A percentile compares a stretch with the other conserved stretches of the same genome.
These are phyloP conservation scores for Pseudogymnoascus sp. DNA, from an alignment of 2,329 filamentous ascomycete genomes.

Conservation along the genomic window DNA sequence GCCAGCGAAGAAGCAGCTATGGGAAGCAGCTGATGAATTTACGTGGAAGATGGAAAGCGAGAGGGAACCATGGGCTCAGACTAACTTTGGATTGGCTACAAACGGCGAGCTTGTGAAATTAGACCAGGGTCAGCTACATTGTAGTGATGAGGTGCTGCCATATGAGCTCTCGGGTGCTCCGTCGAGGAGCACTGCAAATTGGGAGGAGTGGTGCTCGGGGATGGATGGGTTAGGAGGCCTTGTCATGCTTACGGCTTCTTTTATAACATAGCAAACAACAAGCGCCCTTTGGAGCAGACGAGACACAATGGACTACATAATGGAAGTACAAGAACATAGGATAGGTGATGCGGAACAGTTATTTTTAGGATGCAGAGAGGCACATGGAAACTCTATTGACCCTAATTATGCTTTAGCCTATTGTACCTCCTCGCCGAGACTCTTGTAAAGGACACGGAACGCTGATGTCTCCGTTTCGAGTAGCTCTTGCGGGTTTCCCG, in stretches of 20 bases:
- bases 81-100: slow-evolving; percentile 26
- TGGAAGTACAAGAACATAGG: neutral
- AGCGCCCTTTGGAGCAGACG: neutral
- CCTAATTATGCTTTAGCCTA: neutral
- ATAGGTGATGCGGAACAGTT: neutral
- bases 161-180: slow-evolving; percentile 15
- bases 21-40: slow-evolving; percentile 34
- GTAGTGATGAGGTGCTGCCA: slow-evolving; percentile 20
- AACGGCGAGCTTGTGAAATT: slow-evolving; percentile 31
- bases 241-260: slow-evolving; percentile 39
- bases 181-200: slow-evolving; percentile 25
- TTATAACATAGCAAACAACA: slow-evolving; percentile 15
- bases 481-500: slow-evolving; percentile 37
- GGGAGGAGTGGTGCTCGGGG: slow-evolving; percentile 40
- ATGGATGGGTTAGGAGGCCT: slow-evolving; percentile 40
- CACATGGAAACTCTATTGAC: neutral
- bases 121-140: slow-evolving; percentile 21
- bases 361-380: neutral
- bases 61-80: slow-evolving; percentile 19
- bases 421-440: neutral
- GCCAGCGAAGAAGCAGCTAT: slow-evolving; percentile 36
- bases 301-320: neutral
- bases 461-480: neutral
- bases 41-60: slow-evolving; percentile 31
- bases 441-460: neutral